phyloP scores from a whole-genome alignment of 75 land plant genomes.

The Selaginella moellendorffii region DNA sequence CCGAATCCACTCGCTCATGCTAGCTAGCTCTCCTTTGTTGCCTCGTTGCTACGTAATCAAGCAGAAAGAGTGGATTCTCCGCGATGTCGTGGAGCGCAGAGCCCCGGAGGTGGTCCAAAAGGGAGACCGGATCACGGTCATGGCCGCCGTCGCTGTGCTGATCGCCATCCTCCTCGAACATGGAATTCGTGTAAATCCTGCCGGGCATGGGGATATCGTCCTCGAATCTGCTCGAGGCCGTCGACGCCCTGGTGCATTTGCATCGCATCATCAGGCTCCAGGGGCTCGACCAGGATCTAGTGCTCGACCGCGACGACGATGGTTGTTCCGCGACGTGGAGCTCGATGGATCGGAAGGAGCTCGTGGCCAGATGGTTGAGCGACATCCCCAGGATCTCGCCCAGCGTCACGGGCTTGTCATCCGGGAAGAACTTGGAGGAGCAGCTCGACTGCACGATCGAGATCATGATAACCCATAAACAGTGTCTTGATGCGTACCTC shows the following conservation, averaged over 20 bases:
- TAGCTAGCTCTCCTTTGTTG: too few species aligned
- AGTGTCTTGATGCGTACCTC: background rate
- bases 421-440: background rate
- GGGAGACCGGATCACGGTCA: background rate
- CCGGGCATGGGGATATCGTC: background rate
- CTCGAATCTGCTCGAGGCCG: background rate
- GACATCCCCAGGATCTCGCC: background rate
- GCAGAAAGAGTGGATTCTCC: background rate
- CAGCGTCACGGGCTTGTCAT: background rate
- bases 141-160: background rate
- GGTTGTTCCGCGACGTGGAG: background rate
- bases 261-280: too few species aligned
- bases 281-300: background rate
- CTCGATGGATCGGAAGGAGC: background rate
- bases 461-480: background rate
- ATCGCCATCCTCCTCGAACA: background rate
- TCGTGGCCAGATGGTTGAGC: background rate
- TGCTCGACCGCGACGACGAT: background rate
- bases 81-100: background rate
- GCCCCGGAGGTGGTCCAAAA: background rate
- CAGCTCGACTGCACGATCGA: background rate
- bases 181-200: background rate
- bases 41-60: background rate
- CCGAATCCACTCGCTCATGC: too few species aligned
- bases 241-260: background rate